phyloP scores from a whole-genome alignment of 2,329 filamentous ascomycete species.

The Aspergillus fumigatus region DNA sequence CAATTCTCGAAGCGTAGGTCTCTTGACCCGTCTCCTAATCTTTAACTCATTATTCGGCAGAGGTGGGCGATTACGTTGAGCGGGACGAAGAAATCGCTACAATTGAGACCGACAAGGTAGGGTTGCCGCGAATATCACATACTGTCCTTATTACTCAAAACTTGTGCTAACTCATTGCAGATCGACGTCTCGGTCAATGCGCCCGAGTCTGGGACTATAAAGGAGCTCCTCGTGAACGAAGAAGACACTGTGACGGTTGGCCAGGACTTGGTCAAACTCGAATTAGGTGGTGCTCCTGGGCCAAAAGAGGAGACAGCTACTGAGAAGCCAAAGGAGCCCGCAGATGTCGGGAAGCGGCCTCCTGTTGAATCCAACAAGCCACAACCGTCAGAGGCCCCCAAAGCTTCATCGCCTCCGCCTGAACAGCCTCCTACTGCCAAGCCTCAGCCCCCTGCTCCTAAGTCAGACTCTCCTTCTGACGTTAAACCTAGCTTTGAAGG shows the following conservation, averaged over 20 bases:
- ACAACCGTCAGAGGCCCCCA: constrained; percentile 27
- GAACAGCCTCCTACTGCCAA: constrained; percentile 40
- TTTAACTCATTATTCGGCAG: constrained; percentile 34
- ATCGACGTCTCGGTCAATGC: constrained; percentile 97
- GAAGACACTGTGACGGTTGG: constrained; percentile 94
- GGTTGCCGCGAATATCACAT: constrained; percentile 7
- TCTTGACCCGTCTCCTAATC: constrained; percentile 14
- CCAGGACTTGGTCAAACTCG: constrained; percentile 82
- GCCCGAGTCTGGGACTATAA: constrained; percentile 82
- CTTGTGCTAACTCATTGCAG: constrained; percentile 41
- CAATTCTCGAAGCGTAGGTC: constrained; percentile 76
- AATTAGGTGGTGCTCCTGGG: constrained; percentile 64
- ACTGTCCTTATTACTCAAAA: neutral
- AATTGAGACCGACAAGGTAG: constrained; percentile 97
- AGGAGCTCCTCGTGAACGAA: constrained; percentile 84
- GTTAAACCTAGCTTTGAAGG: constrained; percentile 53
- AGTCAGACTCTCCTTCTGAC: constrained; percentile 15
- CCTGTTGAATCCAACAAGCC: constrained; percentile 26
- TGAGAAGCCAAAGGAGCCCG: constrained; percentile 58
- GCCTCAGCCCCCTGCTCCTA: constrained; percentile 17
- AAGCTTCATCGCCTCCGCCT: constrained; percentile 23
- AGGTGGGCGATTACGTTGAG: constrained; percentile 90
- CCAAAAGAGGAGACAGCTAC: constrained; percentile 53
- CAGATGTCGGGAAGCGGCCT: constrained; percentile 44
- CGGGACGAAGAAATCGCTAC: constrained; percentile 97